Conservation (phyloP, 1,139 yeast genomes). For the Diutina rugosa region DNA sequence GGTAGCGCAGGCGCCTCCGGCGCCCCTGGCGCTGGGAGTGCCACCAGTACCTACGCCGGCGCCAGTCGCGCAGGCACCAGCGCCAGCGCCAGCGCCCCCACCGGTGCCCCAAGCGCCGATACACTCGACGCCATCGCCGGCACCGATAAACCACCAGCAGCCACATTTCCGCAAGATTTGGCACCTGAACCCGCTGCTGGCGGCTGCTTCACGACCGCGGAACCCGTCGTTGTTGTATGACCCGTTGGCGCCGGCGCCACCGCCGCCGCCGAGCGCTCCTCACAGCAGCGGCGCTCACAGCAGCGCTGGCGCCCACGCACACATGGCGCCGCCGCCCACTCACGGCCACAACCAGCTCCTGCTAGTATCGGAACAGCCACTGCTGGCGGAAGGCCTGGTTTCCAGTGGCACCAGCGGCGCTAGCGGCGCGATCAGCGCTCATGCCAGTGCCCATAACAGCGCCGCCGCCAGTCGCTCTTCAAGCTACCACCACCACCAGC, state of each 20-base stretch:
- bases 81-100: neutral
- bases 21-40: neutral
- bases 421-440: neutral
- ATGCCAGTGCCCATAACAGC: constrained; percentile 2
- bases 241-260: constrained; percentile 20
- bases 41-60: neutral
- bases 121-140: constrained; percentile 1
- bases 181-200: neutral
- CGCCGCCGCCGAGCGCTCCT: constrained; percentile 7
- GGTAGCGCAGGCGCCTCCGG: neutral
- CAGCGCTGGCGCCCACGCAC: neutral
- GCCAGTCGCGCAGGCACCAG: neutral
- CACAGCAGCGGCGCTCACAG: constrained; percentile 8
- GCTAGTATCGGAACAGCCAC: neutral
- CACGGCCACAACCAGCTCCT: neutral
- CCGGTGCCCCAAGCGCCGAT: neutral
- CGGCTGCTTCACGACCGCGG: constrained; percentile 11
- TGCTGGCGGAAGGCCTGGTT: constrained; percentile 7
- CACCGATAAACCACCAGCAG: constrained; percentile 1
- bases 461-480: constrained; percentile 3
- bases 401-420: constrained; percentile 5
- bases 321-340: neutral
- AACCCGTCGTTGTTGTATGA: constrained; percentile 20
- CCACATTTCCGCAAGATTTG: constrained; percentile 1
- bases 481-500: neutral